phyloP scores from a whole-genome alignment of 352 stramenopile genomes.

The Thraustochytrium striatum region DNA sequence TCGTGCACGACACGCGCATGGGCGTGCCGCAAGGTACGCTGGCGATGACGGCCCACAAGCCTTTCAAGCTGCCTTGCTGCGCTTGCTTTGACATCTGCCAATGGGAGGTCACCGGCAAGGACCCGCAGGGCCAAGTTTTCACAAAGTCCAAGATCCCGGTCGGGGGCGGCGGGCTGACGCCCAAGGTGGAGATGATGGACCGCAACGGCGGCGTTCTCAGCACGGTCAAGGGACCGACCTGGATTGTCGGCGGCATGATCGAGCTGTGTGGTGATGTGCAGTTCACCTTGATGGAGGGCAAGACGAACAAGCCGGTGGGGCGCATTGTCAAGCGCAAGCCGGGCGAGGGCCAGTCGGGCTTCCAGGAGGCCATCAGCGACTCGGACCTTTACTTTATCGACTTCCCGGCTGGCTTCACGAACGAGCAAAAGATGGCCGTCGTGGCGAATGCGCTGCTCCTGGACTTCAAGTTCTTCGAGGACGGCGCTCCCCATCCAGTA shows the following conservation, averaged over 20 bases:
- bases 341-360: neutral
- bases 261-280: neutral
- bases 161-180: neutral
- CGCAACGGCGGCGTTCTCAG: neutral
- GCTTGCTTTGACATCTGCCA: neutral
- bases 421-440: slow-evolving; percentile 7
- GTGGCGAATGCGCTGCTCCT: neutral
- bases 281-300: neutral
- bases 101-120: neutral
- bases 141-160: neutral
- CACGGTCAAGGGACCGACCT: neutral
- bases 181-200: neutral
- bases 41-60: neutral
- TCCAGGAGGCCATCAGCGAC: neutral
- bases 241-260: neutral
- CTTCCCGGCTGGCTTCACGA: neutral
- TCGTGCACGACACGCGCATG: neutral
- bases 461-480: slow-evolving; percentile 40
- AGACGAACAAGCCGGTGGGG: neutral
- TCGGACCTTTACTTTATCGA: neutral
- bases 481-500: neutral
- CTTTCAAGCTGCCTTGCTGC: slow-evolving; percentile 1
- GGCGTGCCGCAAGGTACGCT: neutral
- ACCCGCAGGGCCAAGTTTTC: neutral
- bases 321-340: neutral